A percentile compares a stretch with the other conserved stretches of the same genome.
phyloP scores from a whole-genome alignment of 2,329 filamentous ascomycete genomes.

The Ophiocordyceps australis region DNA sequence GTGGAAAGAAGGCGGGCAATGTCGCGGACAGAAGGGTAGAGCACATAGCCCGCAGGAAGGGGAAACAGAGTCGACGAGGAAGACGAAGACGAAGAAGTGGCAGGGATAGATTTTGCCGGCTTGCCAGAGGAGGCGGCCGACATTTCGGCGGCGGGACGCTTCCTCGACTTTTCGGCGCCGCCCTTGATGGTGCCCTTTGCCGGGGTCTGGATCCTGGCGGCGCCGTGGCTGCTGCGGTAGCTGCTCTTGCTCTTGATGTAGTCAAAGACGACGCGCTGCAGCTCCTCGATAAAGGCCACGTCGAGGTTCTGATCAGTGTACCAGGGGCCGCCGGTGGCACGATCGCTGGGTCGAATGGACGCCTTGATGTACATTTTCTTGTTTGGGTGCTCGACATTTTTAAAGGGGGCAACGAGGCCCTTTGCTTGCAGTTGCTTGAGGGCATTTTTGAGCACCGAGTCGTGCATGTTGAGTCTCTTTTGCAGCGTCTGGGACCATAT shows the following conservation, averaged over 20 bases:
- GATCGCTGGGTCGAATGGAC: slow-evolving; percentile 67
- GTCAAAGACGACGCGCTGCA: slow-evolving; percentile 56
- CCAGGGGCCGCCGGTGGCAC: slow-evolving; percentile 87
- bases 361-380: slow-evolving; percentile 95
- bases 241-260: slow-evolving; percentile 57
- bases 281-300: slow-evolving; percentile 64
- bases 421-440: slow-evolving; percentile 73
- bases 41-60: slow-evolving; percentile 47
- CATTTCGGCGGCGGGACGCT: slow-evolving; percentile 27
- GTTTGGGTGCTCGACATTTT: slow-evolving; percentile 76
- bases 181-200: slow-evolving; percentile 38
- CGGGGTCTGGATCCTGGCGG: slow-evolving; percentile 23
- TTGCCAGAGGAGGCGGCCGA: slow-evolving; percentile 6
- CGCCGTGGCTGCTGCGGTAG: slow-evolving; percentile 28
- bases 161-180: slow-evolving; percentile 22
- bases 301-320: slow-evolving; percentile 86
- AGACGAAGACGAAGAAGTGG: neutral
- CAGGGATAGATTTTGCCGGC: too few relatives aligned
- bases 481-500: slow-evolving; percentile 86
- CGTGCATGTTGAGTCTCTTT: slow-evolving; percentile 63
- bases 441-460: slow-evolving; percentile 61
- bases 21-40: slow-evolving; percentile 64
- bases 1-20: slow-evolving; percentile 60
- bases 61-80: slow-evolving; percentile 21
- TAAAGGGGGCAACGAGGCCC: slow-evolving; percentile 72